These are phyloP conservation scores for Arachis stenosperma DNA, from an alignment of 306 rosid species.

Conservation along the genomic window DNA sequence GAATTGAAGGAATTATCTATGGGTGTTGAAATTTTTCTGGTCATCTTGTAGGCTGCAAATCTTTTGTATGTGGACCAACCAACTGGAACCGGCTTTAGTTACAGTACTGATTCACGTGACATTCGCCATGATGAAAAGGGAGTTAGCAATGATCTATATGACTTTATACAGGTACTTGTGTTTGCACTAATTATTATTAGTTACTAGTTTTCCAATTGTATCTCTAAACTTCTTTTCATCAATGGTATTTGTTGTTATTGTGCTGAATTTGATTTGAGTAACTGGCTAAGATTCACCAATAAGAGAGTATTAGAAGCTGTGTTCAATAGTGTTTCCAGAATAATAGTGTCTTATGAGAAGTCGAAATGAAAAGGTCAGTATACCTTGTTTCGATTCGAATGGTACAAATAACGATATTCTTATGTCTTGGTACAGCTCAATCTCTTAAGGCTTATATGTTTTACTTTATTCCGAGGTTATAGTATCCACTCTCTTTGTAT, in stretches of 20 bases:
- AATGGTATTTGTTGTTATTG: not conserved
- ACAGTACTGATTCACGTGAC: slow-evolving; percentile 67
- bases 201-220: not conserved
- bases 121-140: slow-evolving; percentile 82
- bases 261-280: not conserved
- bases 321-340: not conserved
- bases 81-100: slow-evolving; percentile 91
- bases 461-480: too few relatives aligned
- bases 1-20: not conserved
- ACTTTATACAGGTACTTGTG: slow-evolving; percentile 73
- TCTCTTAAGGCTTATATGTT: too few relatives aligned
- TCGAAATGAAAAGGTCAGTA: too few relatives aligned
- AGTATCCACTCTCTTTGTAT: too few relatives aligned
- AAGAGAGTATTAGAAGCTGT: not conserved
- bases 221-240: slow-evolving; percentile 2
- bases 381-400: too few relatives aligned
- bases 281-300: not conserved
- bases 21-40: slow-evolving; percentile 22
- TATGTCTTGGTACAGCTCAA: too few relatives aligned
- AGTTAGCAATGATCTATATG: slow-evolving; percentile 83
- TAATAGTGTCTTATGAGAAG: not conserved
- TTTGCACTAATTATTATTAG: slow-evolving; percentile 6
- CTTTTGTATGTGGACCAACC: slow-evolving; percentile 94
- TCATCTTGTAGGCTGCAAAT: slow-evolving; percentile 72
- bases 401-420: too few relatives aligned